phyloP scores from a whole-genome alignment of 2,329 filamentous ascomycete genomes.

The Fusarium vanettenii region DNA sequence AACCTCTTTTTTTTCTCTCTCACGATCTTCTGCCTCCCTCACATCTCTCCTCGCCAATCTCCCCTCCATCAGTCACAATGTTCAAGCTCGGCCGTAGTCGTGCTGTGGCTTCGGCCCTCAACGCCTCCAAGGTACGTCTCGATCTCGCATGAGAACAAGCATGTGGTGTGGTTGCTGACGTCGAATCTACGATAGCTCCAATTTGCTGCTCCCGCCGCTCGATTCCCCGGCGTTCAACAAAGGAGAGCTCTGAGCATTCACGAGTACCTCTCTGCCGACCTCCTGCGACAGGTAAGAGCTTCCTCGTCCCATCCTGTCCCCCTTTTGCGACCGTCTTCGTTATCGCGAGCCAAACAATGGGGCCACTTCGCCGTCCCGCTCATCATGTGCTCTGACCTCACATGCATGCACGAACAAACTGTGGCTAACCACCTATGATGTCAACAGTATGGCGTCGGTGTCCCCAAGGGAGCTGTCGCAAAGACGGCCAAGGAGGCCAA shows the following conservation, averaged over 20 bases:
- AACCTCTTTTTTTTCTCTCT: slow-evolving; percentile 24
- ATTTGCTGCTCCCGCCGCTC: slow-evolving; percentile 59
- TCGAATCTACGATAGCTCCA: slow-evolving; percentile 38
- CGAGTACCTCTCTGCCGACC: slow-evolving; percentile 95
- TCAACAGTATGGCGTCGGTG: slow-evolving; percentile 88
- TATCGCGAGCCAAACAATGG: slow-evolving; percentile 20
- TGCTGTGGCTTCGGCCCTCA: slow-evolving; percentile 83
- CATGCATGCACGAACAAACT: neutral
- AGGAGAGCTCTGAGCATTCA: slow-evolving; percentile 93
- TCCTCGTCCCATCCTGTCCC: neutral
- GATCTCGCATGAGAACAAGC: slow-evolving; percentile 1
- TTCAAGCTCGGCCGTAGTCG: slow-evolving; percentile 88
- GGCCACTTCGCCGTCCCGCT: slow-evolving; percentile 2
- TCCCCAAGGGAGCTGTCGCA: slow-evolving; percentile 90
- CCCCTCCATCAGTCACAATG: slow-evolving; percentile 63
- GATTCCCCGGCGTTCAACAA: slow-evolving; percentile 79
- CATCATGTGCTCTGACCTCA: slow-evolving; percentile 4
- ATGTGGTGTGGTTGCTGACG: slow-evolving; percentile 22
- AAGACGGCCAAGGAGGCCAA: slow-evolving; percentile 88
- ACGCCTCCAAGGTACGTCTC: slow-evolving; percentile 76
- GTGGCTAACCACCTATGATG: slow-evolving; percentile 35
- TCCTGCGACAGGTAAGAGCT: slow-evolving; percentile 76
- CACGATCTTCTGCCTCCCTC: slow-evolving; percentile 24
- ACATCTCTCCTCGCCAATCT: slow-evolving; percentile 3
- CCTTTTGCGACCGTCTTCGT: slow-evolving; percentile 24